Evolutionary conservation across 2,329 filamentous ascomycete species (phyloP).

Genomic region (Verticillium zaregamsianum): DNA sequence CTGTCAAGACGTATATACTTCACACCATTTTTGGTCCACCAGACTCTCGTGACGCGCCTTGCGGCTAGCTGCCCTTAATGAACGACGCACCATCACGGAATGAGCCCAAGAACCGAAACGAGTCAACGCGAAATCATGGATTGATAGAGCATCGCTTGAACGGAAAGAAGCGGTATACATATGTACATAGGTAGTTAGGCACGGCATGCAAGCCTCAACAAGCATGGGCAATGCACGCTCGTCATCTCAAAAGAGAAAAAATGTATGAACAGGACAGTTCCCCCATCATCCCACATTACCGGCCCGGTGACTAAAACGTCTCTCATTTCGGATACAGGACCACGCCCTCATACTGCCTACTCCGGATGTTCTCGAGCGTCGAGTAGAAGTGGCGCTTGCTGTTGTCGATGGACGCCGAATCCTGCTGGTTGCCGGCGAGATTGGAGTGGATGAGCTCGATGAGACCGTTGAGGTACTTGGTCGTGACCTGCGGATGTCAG

Average conservation of each 20-base stretch:
- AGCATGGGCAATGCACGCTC: neutral
- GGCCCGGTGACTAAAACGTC: neutral
- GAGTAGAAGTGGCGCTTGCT: constrained; percentile 92
- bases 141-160: neutral
- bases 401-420: constrained; percentile 77
- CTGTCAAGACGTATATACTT: neutral
- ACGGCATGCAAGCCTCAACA: neutral
- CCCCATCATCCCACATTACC: neutral
- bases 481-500: constrained; percentile 61
- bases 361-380: constrained; percentile 88
- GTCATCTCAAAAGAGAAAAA: neutral
- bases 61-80: too few species aligned
- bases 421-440: constrained; percentile 76
- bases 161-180: neutral
- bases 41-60: too few species aligned
- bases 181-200: neutral
- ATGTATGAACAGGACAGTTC: neutral
- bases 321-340: constrained; percentile 56
- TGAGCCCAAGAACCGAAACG: neutral
- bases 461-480: constrained; percentile 94
- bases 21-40: neutral
- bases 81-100: too few species aligned
- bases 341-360: constrained; percentile 89
- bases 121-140: neutral
- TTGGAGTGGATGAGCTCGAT: constrained; percentile 99